Conservation (phyloP, 257 asterid genomes). For the Cinchona pubescens region DNA sequence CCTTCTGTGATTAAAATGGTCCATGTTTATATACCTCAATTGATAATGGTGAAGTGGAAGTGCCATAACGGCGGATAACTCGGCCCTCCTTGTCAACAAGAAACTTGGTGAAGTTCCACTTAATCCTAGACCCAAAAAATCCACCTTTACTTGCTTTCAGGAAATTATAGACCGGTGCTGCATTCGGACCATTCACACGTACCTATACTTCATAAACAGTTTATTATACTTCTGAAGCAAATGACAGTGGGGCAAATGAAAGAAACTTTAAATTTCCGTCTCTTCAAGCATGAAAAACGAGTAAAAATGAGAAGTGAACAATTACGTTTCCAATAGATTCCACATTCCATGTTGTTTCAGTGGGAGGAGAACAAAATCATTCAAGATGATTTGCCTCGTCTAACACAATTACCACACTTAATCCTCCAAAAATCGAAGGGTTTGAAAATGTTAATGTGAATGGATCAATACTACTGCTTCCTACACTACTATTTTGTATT, state of each 20-base stretch:
- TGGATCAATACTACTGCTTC: neutral
- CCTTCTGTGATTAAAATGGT: neutral
- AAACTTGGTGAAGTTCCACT: conserved; percentile 95
- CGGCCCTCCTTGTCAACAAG: conserved; percentile 77
- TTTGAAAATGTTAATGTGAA: neutral
- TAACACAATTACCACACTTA: neutral
- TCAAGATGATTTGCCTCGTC: neutral
- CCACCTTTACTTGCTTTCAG: conserved; percentile 72
- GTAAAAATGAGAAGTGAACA: neutral
- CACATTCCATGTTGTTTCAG: neutral
- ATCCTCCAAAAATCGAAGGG: neutral
- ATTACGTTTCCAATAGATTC: neutral
- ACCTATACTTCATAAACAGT: conserved; percentile 42
- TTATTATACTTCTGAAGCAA: neutral
- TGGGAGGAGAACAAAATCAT: neutral
- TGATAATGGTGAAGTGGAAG: conserved; percentile 60
- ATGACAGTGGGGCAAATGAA: neutral
- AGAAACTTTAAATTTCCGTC: neutral
- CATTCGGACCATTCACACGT: conserved; percentile 66
- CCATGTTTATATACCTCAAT: conserved; percentile 55
- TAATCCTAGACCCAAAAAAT: conserved; percentile 59
- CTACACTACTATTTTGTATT: neutral
- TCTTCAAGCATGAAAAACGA: neutral
- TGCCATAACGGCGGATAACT: conserved; percentile 62
- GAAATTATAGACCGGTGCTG: conserved; percentile 72